phyloP scores from a whole-genome alignment of 1,284 basidiomycete genomes.

The Ceratobasidium sp. region DNA sequence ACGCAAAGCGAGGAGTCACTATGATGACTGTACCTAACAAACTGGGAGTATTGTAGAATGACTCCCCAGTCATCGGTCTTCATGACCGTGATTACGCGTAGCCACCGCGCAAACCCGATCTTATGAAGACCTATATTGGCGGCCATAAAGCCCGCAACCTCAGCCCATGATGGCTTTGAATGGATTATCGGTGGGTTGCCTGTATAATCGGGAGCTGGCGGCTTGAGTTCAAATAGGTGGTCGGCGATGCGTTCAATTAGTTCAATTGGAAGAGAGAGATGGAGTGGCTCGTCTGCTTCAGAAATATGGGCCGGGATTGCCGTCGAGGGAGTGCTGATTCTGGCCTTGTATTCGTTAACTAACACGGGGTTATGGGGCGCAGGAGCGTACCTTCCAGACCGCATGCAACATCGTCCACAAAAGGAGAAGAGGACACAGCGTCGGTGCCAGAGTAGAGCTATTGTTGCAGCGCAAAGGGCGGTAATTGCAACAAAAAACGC shows the following conservation, averaged over 20 bases:
- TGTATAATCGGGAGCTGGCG: background rate
- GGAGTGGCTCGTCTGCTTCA: no score
- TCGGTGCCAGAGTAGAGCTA: no score
- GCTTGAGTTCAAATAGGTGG: background rate
- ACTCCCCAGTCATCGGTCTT: background rate
- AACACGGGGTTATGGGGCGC: no score
- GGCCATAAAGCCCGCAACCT: background rate
- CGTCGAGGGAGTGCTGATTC: no score
- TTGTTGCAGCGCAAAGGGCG: no score
- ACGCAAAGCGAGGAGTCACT: no score
- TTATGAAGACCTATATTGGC: background rate
- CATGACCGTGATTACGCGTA: background rate
- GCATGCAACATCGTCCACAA: no score
- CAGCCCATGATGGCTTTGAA: background rate
- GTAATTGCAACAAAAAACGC: no score
- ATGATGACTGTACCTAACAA: background rate
- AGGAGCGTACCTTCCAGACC: no score
- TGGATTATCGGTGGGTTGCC: background rate
- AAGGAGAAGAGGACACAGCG: no score
- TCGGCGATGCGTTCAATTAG: constrained; percentile 18
- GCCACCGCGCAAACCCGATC: constrained; percentile 6
- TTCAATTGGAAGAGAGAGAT: background rate
- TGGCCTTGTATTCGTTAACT: no score
- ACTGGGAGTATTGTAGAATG: background rate
- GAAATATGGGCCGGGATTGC: no score